Evolutionary conservation across 257 asterid genomes (phyloP).

Genomic region (Anisodus acutangulus): DNA sequence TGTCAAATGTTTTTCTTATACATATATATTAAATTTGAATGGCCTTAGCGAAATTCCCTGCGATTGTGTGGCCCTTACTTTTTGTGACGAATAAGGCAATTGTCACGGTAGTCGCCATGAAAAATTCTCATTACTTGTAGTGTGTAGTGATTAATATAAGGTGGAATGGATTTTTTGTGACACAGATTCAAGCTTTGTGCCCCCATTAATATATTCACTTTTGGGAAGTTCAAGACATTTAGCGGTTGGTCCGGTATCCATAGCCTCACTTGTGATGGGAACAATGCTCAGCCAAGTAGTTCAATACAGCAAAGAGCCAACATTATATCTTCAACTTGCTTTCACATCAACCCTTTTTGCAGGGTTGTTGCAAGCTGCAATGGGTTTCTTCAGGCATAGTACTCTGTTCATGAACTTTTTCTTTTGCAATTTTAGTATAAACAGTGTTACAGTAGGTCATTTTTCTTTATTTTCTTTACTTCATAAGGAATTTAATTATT

Average conservation of each 20-base stretch:
- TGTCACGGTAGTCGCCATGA: not conserved
- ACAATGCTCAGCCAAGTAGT: conserved; percentile 76
- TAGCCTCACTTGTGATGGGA: conserved; percentile 94
- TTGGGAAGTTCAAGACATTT: conserved; percentile 92
- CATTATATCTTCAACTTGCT: conserved; percentile 74
- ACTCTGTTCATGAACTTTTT: not conserved
- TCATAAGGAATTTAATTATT: not conserved
- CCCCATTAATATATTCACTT: conserved; percentile 78
- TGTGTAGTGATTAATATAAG: not conserved
- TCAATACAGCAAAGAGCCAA: conserved; percentile 49
- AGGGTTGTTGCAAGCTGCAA: conserved; percentile 75
- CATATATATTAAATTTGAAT: not conserved
- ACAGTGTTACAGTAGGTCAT: not conserved
- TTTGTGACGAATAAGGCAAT: not conserved
- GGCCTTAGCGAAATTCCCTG: no score
- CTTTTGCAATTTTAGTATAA: not conserved
- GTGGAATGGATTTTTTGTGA: not conserved
- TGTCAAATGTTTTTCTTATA: not conserved
- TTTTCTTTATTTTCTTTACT: not conserved
- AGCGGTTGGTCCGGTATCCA: conserved; percentile 85
- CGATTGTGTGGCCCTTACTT: not conserved
- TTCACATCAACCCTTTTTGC: conserved; percentile 87
- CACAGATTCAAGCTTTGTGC: conserved; percentile 89
- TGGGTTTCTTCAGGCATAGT: conserved; percentile 71
- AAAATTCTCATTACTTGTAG: not conserved